phyloP scores from a whole-genome alignment of 2,329 filamentous ascomycete species.

The Aspergillus fischeri region DNA sequence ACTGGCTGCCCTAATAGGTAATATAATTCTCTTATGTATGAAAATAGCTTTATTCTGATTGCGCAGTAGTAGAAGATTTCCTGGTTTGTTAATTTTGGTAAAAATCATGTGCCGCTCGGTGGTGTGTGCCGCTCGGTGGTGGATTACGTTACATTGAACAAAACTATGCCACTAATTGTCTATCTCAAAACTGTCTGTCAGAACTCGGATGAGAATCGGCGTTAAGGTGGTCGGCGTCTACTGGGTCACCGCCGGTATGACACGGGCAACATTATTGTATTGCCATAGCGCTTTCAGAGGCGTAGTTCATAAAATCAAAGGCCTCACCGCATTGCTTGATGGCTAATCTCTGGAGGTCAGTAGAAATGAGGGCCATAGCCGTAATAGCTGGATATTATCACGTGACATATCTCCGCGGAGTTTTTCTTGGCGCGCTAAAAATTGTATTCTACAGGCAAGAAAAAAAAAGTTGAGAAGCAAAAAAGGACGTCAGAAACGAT shows the following conservation, averaged over 20 bases:
- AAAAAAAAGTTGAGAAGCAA: slow-evolving; percentile 20
- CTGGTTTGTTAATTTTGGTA: too few relatives aligned
- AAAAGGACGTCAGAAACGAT: background rate
- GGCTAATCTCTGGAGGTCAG: background rate
- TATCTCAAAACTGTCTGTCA: background rate
- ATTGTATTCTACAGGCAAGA: slow-evolving; percentile 14
- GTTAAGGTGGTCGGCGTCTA: background rate
- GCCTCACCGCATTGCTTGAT: background rate
- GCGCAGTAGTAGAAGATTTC: too few relatives aligned
- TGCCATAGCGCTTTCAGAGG: background rate
- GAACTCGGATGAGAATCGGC: too few relatives aligned
- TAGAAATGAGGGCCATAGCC: background rate
- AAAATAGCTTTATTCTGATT: too few relatives aligned
- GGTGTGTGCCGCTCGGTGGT: too few relatives aligned
- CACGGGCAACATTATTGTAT: background rate
- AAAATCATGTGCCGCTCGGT: too few relatives aligned
- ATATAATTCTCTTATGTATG: too few relatives aligned
- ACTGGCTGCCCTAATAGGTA: too few relatives aligned
- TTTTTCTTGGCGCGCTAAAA: slow-evolving; percentile 18
- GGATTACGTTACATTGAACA: too few relatives aligned
- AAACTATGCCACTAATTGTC: background rate
- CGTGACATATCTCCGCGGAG: slow-evolving; percentile 19
- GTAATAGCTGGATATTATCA: slow-evolving; percentile 1
- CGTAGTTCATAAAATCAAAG: background rate
- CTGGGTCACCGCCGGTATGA: background rate